These are phyloP conservation scores for Aspergillus homomorphus DNA, from an alignment of 495 filamentous ascomycete species.

Conservation along the genomic window DNA sequence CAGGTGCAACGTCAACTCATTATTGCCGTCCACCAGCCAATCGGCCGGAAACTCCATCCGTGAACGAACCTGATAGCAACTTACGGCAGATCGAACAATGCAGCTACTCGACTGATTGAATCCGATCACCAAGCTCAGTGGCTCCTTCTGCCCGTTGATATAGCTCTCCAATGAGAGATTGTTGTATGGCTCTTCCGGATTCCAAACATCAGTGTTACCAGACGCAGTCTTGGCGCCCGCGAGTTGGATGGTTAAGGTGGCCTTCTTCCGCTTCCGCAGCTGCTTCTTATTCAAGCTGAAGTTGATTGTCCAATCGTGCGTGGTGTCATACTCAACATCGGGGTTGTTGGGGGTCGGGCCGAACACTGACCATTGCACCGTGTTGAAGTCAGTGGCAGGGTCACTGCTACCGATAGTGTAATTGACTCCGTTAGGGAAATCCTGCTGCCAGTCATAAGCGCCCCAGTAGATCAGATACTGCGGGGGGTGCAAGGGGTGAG, in stretches of 20 bases:
- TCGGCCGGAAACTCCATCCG: conserved; percentile 48
- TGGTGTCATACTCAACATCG: conserved; percentile 34
- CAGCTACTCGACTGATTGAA: conserved; percentile 46
- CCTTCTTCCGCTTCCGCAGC: conserved; percentile 23
- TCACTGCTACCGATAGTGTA: conserved; percentile 51
- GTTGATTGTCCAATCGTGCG: conserved; percentile 52
- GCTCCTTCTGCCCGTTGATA: conserved; percentile 25
- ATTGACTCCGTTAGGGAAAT: conserved; percentile 51
- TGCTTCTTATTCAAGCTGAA: conserved; percentile 40
- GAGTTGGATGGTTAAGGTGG: conserved; percentile 55
- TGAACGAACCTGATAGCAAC: conserved; percentile 54
- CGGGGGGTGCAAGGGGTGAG: conserved; percentile 44
- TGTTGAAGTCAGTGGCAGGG: conserved; percentile 45
- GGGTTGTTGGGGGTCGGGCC: conserved; percentile 43
- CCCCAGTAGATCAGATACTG: conserved; percentile 57
- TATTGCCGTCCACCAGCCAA: conserved; percentile 44
- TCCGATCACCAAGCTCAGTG: conserved; percentile 25
- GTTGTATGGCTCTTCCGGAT: conserved; percentile 40
- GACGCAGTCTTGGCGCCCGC: conserved; percentile 55
- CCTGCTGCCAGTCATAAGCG: conserved; percentile 49
- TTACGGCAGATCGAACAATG: conserved; percentile 51
- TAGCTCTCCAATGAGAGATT: conserved; percentile 41
- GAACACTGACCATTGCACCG: conserved; percentile 55
- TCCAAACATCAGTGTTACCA: conserved; percentile 55
- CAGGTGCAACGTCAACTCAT: conserved; percentile 48